phyloP scores from a whole-genome alignment of 139 green algal genomes.

The Asterochloris sp. region DNA sequence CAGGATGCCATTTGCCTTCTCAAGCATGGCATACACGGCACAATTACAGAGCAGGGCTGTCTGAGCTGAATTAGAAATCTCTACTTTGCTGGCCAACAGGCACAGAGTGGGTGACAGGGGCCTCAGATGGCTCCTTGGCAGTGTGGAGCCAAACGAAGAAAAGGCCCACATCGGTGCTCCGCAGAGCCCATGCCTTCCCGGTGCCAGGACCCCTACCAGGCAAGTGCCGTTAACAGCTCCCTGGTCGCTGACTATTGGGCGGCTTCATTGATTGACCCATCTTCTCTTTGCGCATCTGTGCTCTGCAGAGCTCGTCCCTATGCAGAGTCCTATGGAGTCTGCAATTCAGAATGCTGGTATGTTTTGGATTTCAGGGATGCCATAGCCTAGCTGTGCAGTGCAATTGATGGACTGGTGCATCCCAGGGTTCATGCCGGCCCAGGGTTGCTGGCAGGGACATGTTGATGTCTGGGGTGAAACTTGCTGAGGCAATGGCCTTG shows the following conservation, averaged over 20 bases:
- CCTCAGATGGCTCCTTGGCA: constrained; percentile 60
- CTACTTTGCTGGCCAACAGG: constrained; percentile 28
- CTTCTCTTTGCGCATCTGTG: too few relatives aligned
- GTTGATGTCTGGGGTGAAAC: not conserved
- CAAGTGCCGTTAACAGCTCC: not conserved
- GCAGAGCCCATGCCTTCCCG: constrained; percentile 13
- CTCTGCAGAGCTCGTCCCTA: too few relatives aligned
- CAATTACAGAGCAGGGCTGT: not conserved
- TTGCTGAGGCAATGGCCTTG: too few relatives aligned
- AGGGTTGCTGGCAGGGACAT: not conserved
- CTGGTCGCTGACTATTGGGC: too few relatives aligned
- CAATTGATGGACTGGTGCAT: too few relatives aligned
- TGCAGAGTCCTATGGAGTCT: too few relatives aligned
- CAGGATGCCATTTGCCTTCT: too few relatives aligned
- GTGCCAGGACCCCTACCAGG: not conserved
- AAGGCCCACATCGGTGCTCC: constrained; percentile 57
- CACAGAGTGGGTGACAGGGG: constrained; percentile 81
- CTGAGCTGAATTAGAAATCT: not conserved
- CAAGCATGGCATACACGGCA: not conserved
- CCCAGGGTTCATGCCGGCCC: not conserved
- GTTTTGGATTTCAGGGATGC: too few relatives aligned
- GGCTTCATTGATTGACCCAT: too few relatives aligned
- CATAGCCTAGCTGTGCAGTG: too few relatives aligned
- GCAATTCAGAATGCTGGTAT: too few relatives aligned
- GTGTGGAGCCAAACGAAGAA: constrained; percentile 74